These are phyloP conservation scores for Hypoxylon sp. DNA, from an alignment of 2,329 filamentous ascomycete species.

Conservation along the genomic window DNA sequence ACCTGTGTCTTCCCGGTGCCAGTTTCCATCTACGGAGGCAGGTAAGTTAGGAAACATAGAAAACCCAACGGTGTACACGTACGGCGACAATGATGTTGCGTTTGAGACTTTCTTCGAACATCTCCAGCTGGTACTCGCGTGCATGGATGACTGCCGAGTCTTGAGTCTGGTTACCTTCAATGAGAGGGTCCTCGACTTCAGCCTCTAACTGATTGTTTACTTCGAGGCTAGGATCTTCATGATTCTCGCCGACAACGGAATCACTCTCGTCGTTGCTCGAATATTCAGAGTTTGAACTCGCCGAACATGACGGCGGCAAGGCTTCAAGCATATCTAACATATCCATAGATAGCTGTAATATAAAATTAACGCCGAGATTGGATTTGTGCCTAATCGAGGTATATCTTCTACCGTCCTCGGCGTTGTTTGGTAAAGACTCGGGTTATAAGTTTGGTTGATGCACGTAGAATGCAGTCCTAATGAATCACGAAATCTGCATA, in stretches of 20 bases:
- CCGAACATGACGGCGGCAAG: constrained; percentile 12
- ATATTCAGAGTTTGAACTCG: constrained; percentile 27
- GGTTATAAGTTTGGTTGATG: not conserved
- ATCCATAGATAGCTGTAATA: constrained; percentile 2
- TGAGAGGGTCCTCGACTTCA: not conserved
- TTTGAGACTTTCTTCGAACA: constrained; percentile 78
- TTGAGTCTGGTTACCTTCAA: constrained; percentile 34
- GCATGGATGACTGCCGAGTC: constrained; percentile 58
- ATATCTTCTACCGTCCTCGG: constrained; percentile 5
- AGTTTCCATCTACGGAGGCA: constrained; percentile 75
- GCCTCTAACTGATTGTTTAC: constrained; percentile 2
- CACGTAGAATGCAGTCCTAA: not conserved
- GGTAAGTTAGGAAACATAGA: constrained; percentile 7
- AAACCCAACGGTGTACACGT: constrained; percentile 48
- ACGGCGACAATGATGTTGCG: constrained; percentile 81
- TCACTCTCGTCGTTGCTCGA: constrained; percentile 13
- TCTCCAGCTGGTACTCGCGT: constrained; percentile 80
- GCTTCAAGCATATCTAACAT: constrained; percentile 7
- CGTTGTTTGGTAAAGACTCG: constrained; percentile 9
- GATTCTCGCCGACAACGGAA: constrained; percentile 3
- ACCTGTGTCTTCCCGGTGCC: constrained; percentile 85
- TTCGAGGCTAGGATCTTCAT: constrained; percentile 13
- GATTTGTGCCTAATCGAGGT: not conserved
- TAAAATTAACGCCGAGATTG: not conserved
- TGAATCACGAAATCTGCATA: not conserved